Conservation (phyloP, 192 early-diverging fungal species). For the Oehlia diaphana region DNA sequence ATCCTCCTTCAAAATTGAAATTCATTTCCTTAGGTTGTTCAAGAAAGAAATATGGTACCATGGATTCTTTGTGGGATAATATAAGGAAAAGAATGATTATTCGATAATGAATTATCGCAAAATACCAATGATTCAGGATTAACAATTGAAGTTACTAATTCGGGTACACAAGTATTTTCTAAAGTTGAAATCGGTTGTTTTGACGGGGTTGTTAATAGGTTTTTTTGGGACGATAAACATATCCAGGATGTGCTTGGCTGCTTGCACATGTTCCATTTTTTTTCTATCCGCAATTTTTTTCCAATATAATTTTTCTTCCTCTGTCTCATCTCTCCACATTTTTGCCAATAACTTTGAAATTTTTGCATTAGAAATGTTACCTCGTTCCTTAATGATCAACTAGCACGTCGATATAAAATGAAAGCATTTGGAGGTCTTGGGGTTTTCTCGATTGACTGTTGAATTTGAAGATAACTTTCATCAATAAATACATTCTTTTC, state of each 20-base stretch:
- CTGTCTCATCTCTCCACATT: conserved; percentile 16
- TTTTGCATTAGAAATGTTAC: background rate
- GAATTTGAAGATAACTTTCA: background rate
- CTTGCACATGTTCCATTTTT: conserved; percentile 28
- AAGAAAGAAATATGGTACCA: too few species aligned
- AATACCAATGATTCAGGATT: too few species aligned
- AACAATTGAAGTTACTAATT: too few species aligned
- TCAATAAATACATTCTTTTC: background rate
- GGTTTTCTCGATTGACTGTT: background rate
- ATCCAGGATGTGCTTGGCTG: conserved; percentile 17
- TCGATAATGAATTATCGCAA: too few species aligned
- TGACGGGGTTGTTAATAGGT: background rate
- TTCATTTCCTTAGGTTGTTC: too few species aligned
- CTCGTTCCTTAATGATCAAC: background rate
- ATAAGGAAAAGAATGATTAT: too few species aligned
- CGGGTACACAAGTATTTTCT: too few species aligned
- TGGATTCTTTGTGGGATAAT: too few species aligned
- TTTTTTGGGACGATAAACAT: conserved; percentile 18
- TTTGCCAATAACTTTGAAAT: conserved; percentile 23
- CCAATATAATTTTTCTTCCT: conserved; percentile 16
- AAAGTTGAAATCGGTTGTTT: too few species aligned
- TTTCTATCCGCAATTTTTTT: conserved; percentile 16
- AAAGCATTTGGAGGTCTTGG: conserved; percentile 29
- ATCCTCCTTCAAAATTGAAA: too few species aligned
- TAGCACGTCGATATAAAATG: conserved; percentile 26